Conservation (phyloP, 2,329 filamentous ascomycete genomes). For the Clarireedia sp. region DNA sequence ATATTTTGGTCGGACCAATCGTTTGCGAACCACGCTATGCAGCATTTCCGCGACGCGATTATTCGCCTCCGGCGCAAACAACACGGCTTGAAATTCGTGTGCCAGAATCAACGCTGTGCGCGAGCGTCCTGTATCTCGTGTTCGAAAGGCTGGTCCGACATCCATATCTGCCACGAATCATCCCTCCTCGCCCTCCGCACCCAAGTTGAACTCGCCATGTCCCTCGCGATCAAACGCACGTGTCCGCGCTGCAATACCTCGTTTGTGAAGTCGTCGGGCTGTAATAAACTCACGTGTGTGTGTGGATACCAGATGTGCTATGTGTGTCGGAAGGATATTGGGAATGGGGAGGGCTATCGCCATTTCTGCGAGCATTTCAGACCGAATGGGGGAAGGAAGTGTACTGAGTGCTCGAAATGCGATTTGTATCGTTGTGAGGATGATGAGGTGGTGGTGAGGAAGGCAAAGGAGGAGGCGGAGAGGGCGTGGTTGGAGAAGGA, state of each 20-base stretch:
- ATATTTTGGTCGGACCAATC: conserved; percentile 37
- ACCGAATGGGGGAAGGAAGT: conserved; percentile 66
- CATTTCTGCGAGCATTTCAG: conserved; percentile 98
- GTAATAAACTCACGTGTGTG: conserved; percentile 93
- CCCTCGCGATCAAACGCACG: conserved; percentile 86
- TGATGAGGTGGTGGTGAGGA: conserved; percentile 60
- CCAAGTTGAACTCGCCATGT: conserved; percentile 87
- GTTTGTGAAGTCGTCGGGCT: conserved; percentile 88
- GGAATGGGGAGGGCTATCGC: conserved; percentile 66
- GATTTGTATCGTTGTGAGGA: conserved; percentile 66
- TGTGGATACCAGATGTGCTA: conserved; percentile 99
- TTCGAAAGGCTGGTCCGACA: conserved; percentile 73
- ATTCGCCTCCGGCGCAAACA: conserved; percentile 60
- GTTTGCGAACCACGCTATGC: conserved; percentile 35
- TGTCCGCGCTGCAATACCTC: conserved; percentile 86
- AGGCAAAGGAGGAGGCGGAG: conserved; percentile 65
- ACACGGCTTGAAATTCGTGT: conserved; percentile 70
- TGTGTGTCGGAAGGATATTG: conserved; percentile 73
- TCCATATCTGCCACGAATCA: conserved; percentile 84
- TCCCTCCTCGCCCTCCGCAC: conserved; percentile 74
- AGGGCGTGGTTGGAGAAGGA: conserved; percentile 61
- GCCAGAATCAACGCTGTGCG: conserved; percentile 60
- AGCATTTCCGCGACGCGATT: conserved; percentile 51
- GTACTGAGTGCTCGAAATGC: conserved; percentile 71
- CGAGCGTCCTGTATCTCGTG: conserved; percentile 75